phyloP scores from a whole-genome alignment of 805 yeast species.

The Metschnikowia dekortorum region DNA sequence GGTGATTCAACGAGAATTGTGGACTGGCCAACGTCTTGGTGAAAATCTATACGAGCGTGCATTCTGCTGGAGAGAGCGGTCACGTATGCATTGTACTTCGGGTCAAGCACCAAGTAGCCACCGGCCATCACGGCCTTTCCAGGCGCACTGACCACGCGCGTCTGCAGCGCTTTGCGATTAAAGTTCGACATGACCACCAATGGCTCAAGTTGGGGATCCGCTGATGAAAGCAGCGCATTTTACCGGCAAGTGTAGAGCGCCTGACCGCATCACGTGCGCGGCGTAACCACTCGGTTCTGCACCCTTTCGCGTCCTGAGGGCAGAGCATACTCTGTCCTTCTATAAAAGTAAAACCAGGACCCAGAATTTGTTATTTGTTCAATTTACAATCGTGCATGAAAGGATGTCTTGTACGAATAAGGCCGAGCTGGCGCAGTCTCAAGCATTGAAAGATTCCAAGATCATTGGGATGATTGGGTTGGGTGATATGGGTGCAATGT shows the following conservation, averaged over 20 bases:
- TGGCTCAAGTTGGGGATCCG: neutral
- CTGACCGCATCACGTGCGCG: conserved; percentile 1
- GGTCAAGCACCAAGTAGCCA: conserved; percentile 87
- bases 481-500: conserved; percentile 94
- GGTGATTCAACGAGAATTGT: conserved; percentile 58
- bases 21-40: conserved; percentile 11
- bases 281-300: neutral
- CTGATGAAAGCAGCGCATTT: neutral
- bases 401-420: neutral
- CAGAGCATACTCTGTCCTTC: neutral
- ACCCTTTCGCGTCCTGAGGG: neutral
- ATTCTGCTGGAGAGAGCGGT: conserved; percentile 87
- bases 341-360: neutral
- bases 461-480: conserved; percentile 88
- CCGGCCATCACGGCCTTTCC: conserved; percentile 95
- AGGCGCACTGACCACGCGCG: conserved; percentile 78
- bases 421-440: neutral
- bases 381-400: too few relatives aligned
- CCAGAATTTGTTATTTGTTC: neutral
- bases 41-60: conserved; percentile 57
- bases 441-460: conserved; percentile 28
- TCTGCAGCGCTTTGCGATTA: neutral
- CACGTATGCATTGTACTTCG: conserved; percentile 68
- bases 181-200: neutral
- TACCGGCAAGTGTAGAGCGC: neutral